Evolutionary conservation across 2,329 filamentous ascomycete genomes (phyloP), one percentile per base, ranked within the genome.

Genomic region (Coniochaeta prunicola): DNA sequence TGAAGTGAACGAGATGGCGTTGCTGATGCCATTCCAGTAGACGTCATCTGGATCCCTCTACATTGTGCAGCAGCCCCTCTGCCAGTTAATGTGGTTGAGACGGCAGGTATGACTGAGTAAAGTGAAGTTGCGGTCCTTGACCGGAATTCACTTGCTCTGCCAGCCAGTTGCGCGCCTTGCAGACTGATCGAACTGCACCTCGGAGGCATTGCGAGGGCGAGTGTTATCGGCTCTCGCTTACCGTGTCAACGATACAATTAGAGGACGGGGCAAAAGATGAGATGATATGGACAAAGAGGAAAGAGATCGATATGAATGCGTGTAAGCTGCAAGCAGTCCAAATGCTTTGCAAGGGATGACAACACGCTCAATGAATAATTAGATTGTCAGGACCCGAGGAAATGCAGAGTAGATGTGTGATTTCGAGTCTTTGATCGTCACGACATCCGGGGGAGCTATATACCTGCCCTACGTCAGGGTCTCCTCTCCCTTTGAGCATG

Each of bases 1-100:
- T 71, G 69, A 10, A 71, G 57, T 4, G 66, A 62, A 38, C 69
- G 64, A 15, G 65, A 63, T 9, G 62, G 59, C 21, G 61, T 59
- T 19, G 63, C 58, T 42, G 53, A 30, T 34, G 28, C 53, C 45
- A 50, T 30, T 28, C 13, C 30, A 17, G 24, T 6, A 12, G 15
- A 4, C 24, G 45, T 50, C 15, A 6, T 17, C 12, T 50, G 45
- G n/a, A 50, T 50, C 13, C 45, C 45, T 30, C 45, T 50, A 17
- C 21, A 28, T 26, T 48, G 42, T 24, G 19, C 2, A 12, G 24
- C 2, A 12, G 24, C 28, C 10, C 24, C 15, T 42, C n/a, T 24
- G 42, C 10, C 10, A 48, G 4, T 6, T 2, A 6, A 26, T 48
- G 42, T 48, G 45, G 24, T 30, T 17, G 24, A 50, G 17, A 30